A percentile compares a stretch with the other conserved stretches of the same genome.
These are phyloP conservation scores for Paraconiothyrium sp. DNA, from an alignment of 2,329 filamentous ascomycete genomes.

Conservation along the genomic window DNA sequence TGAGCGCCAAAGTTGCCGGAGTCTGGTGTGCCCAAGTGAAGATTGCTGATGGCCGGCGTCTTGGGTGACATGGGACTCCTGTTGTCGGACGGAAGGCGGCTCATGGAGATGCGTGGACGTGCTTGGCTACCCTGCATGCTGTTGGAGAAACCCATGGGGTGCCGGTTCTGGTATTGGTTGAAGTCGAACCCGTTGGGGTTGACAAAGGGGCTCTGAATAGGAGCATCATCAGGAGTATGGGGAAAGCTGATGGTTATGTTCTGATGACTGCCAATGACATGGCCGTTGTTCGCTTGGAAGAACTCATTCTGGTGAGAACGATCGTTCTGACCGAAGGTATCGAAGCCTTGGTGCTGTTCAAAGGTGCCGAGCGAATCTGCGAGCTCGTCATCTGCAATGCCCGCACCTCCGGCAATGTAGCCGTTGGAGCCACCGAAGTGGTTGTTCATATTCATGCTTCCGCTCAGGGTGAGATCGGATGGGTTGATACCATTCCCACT, in stretches of 20 bases:
- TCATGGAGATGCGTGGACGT: constrained; percentile 57
- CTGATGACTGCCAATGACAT: constrained; percentile 69
- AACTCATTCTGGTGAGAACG: constrained; percentile 63
- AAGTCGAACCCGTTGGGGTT: constrained; percentile 75
- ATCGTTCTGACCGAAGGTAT: constrained; percentile 67
- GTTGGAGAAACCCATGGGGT: constrained; percentile 55
- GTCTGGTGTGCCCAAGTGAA: constrained; percentile 77
- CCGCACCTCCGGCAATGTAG: constrained; percentile 80
- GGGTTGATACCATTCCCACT: constrained; percentile 72
- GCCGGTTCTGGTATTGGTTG: constrained; percentile 74
- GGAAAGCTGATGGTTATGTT: constrained; percentile 82
- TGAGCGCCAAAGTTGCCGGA: constrained; percentile 78
- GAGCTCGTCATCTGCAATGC: constrained; percentile 88
- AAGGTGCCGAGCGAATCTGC: constrained; percentile 73
- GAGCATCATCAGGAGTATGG: constrained; percentile 88
- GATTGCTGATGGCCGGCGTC: constrained; percentile 76
- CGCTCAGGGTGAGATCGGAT: constrained; percentile 80
- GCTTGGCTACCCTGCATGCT: constrained; percentile 46
- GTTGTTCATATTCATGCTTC: constrained; percentile 64
- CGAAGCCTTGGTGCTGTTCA: constrained; percentile 52
- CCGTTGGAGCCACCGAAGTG: constrained; percentile 69
- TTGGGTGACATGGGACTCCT: constrained; percentile 87
- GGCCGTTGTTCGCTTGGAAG: constrained; percentile 49
- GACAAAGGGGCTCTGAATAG: constrained; percentile 89
- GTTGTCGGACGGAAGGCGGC: constrained; percentile 72